A percentile compares a stretch with the other conserved stretches of the same genome.
phyloP scores from a whole-genome alignment of 331 rosid species.

The Phaseolus coccineus region DNA sequence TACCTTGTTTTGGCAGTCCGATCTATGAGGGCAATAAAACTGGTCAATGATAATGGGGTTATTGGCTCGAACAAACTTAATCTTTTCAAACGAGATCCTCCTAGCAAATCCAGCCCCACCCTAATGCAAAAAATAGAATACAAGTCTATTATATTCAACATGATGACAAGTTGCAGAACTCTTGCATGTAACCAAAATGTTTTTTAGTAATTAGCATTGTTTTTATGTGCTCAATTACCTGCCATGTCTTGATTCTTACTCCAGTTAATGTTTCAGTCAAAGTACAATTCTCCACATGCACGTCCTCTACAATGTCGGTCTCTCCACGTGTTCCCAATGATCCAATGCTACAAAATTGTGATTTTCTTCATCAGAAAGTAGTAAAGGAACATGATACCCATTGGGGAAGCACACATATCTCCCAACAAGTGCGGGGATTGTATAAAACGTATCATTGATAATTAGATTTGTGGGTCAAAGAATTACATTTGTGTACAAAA shows the following conservation, averaged over 20 bases:
- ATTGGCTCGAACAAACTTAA: slow-evolving; percentile 49
- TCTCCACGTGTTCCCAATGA: slow-evolving; percentile 60
- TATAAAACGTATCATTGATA: neutral
- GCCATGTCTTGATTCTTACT: slow-evolving; percentile 66
- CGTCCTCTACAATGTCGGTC: slow-evolving; percentile 52
- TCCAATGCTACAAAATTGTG: slow-evolving; percentile 55
- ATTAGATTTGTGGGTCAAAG: neutral
- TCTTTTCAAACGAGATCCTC: slow-evolving; percentile 47
- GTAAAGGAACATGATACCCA: neutral
- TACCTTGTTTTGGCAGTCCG: slow-evolving; percentile 49
- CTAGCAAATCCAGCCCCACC: slow-evolving; percentile 64
- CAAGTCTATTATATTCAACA: neutral
- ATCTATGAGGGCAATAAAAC: slow-evolving; percentile 49
- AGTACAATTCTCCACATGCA: slow-evolving; percentile 57
- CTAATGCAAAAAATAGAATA: slow-evolving; percentile 34
- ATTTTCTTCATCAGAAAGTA: slow-evolving; percentile 15
- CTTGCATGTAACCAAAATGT: slow-evolving; percentile 7
- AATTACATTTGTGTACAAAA: neutral
- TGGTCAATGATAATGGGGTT: slow-evolving; percentile 68
- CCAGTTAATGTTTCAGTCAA: slow-evolving; percentile 57
- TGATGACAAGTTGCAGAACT: neutral
- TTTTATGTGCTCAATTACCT: slow-evolving; percentile 45
- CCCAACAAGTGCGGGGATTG: neutral
- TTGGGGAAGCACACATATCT: neutral
- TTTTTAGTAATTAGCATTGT: neutral